A percentile compares a stretch with the other conserved stretches of the same genome.
These are phyloP conservation scores for Backusella luteola DNA, from an alignment of 192 early-diverging fungal species.

Conservation along the genomic window DNA sequence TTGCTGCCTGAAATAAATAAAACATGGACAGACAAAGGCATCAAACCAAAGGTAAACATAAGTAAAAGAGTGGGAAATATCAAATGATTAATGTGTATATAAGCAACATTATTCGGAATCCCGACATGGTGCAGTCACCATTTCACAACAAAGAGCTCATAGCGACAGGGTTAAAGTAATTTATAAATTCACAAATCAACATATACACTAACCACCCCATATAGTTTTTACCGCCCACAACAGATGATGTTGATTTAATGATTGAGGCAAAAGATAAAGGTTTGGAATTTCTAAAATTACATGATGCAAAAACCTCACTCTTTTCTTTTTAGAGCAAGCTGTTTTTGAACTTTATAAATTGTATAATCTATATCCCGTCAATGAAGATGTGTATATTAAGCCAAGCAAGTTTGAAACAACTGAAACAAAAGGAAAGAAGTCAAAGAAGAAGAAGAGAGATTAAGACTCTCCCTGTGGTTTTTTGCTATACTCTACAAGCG, in stretches of 20 bases:
- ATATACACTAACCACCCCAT: neutral
- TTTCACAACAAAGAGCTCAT: conserved; percentile 44
- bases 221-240: conserved; percentile 43
- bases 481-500: conserved; percentile 10
- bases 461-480: neutral
- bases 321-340: conserved; percentile 41
- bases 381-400: conserved; percentile 14
- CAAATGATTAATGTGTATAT: neutral
- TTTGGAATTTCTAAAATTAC: neutral
- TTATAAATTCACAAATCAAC: neutral
- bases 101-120: conserved; percentile 48
- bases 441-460: neutral
- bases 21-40: conserved; percentile 43
- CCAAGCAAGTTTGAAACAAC: conserved; percentile 10
- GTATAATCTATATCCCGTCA: conserved; percentile 35
- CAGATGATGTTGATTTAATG: conserved; percentile 48
- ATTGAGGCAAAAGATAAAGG: conserved; percentile 58
- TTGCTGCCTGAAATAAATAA: conserved; percentile 41
- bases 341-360: conserved; percentile 41
- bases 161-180: conserved; percentile 32
- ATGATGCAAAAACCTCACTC: neutral
- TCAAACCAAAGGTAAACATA: conserved; percentile 40
- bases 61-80: neutral
- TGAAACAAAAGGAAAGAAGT: conserved; percentile 23
- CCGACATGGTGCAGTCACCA: conserved; percentile 35